Conservation (phyloP, 1,139 yeast species). For the Taphrina communis region DNA sequence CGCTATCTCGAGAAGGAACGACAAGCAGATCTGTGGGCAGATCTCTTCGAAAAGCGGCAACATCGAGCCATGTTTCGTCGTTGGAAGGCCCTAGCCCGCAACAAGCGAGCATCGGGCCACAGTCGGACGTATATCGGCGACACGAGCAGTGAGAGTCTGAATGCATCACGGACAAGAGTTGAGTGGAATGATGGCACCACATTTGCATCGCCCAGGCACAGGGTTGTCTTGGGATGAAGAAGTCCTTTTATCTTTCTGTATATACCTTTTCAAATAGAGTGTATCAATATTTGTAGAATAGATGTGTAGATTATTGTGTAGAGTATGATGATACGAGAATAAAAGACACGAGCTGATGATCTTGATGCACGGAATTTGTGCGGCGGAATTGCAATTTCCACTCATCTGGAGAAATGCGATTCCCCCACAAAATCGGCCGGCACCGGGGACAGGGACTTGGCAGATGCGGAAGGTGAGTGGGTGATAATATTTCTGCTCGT, state of each 20-base stretch:
- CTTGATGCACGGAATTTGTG: slow-evolving; percentile 8
- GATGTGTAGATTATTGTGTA: no score
- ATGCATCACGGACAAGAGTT: slow-evolving; percentile 21
- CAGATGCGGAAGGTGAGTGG: no score
- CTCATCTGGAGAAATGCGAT: slow-evolving; percentile 13
- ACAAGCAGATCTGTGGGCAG: slow-evolving; percentile 27
- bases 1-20: slow-evolving; percentile 13
- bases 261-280: no score
- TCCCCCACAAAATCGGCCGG: background rate
- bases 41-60: slow-evolving; percentile 1
- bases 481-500: background rate
- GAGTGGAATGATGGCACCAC: slow-evolving; percentile 20
- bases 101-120: background rate
- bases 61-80: slow-evolving; percentile 10
- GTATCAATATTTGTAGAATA: no score
- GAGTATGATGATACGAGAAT: no score
- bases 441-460: background rate
- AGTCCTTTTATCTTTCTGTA: no score
- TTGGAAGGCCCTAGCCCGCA: slow-evolving; percentile 5
- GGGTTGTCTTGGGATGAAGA: background rate
- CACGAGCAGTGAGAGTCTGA: slow-evolving; percentile 22
- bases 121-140: slow-evolving; percentile 13
- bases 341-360: background rate
- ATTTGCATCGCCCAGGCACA: slow-evolving; percentile 1
- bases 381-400: background rate